Percentiles rank a stretch among this genome's conserved stretches.
These are phyloP conservation scores for Xylaria nigripes DNA, from an alignment of 495 filamentous ascomycete species.

Conservation along the genomic window DNA sequence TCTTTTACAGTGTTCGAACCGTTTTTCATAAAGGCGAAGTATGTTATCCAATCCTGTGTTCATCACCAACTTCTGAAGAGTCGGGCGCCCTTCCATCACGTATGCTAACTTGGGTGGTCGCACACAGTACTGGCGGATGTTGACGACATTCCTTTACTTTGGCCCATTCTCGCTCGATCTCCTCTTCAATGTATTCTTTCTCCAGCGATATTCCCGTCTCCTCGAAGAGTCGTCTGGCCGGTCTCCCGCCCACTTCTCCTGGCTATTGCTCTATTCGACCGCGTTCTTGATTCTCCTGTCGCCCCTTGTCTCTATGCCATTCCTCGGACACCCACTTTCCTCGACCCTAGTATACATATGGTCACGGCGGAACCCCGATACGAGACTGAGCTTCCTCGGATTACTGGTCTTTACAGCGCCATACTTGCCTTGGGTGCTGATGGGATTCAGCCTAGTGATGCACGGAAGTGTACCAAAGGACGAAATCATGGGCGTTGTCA, in stretches of 20 bases:
- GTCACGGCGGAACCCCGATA: conserved; percentile 89
- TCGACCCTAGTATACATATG: conserved; percentile 96
- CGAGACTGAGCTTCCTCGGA: conserved; percentile 82
- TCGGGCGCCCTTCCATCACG: background rate
- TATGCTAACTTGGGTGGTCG: conserved; percentile 12
- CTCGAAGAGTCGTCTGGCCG: conserved; percentile 88
- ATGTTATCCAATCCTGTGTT: conserved; percentile 10
- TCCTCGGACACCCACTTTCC: conserved; percentile 82
- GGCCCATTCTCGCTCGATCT: conserved; percentile 90
- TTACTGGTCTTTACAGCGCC: conserved; percentile 86
- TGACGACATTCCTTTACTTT: conserved; percentile 96
- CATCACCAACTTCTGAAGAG: background rate
- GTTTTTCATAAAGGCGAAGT: conserved; percentile 89
- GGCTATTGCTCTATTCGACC: conserved; percentile 81
- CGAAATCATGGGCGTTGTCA: conserved; percentile 85
- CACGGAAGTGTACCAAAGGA: conserved; percentile 88
- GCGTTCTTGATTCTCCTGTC: conserved; percentile 68
- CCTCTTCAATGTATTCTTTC: conserved; percentile 97
- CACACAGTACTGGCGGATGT: conserved; percentile 81
- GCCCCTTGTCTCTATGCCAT: conserved; percentile 78
- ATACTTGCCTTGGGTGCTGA: conserved; percentile 93
- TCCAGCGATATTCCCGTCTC: conserved; percentile 90
- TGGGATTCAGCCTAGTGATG: conserved; percentile 78
- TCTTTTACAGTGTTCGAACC: conserved; percentile 91
- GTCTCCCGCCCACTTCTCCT: conserved; percentile 87